phyloP scores from a whole-genome alignment of 140 eudicot genomes.

The Erigeron philadelphicus region DNA sequence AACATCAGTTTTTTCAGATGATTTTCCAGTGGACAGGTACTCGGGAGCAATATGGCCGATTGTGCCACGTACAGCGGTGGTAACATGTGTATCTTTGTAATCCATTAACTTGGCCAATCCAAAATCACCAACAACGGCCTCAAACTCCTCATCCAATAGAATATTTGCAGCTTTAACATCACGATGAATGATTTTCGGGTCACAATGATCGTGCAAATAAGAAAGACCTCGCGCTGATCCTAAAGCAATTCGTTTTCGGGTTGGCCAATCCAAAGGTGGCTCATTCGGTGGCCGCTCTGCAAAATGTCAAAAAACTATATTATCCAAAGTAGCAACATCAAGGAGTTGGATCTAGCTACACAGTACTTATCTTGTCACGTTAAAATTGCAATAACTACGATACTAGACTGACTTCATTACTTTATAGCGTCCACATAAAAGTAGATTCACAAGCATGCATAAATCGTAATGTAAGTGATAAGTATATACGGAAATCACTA shows the following conservation, averaged over 20 bases:
- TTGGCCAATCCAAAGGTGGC: conserved; percentile 51
- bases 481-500: no score
- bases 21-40: conserved; percentile 56
- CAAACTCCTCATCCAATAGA: conserved; percentile 57
- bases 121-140: conserved; percentile 61
- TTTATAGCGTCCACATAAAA: no score
- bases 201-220: conserved; percentile 59
- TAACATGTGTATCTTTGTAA: conserved; percentile 54
- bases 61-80: conserved; percentile 63
- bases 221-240: conserved; percentile 67
- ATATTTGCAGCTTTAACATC: conserved; percentile 65
- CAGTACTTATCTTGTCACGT: no score
- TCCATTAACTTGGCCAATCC: conserved; percentile 59
- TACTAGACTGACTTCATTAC: no score
- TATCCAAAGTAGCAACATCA: not conserved
- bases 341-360: not conserved
- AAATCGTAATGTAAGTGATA: no score
- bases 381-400: no score
- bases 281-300: conserved; percentile 52
- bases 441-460: no score
- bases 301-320: not conserved
- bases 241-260: conserved; percentile 48
- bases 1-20: conserved; percentile 63
- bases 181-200: conserved; percentile 55
- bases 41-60: conserved; percentile 66